These are phyloP conservation scores for Zygoascus hellenicus DNA, from an alignment of 1,139 yeast species.

Conservation along the genomic window DNA sequence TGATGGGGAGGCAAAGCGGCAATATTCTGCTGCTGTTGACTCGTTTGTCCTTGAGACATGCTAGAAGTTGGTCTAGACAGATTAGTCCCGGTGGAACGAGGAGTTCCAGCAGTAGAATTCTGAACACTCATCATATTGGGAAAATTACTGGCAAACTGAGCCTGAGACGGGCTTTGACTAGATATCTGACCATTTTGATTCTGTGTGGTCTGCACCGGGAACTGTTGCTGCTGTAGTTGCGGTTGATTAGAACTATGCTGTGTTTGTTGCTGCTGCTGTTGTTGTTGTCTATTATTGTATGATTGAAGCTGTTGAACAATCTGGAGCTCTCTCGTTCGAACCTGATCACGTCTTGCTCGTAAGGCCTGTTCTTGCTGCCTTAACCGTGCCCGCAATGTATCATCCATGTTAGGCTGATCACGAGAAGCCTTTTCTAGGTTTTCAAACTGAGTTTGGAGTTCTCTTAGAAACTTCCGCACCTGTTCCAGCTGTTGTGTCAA, in stretches of 20 bases:
- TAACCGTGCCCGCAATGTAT: slow-evolving; percentile 18
- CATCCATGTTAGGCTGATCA: slow-evolving; percentile 23
- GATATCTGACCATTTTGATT: no score
- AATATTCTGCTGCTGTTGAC: slow-evolving; percentile 3
- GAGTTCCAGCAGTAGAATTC: slow-evolving; percentile 1
- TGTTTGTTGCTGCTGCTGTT: slow-evolving; percentile 13
- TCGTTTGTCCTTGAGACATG: background rate
- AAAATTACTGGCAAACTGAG: background rate
- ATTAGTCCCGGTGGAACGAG: background rate
- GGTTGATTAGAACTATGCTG: slow-evolving; percentile 5
- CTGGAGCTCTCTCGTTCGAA: slow-evolving; percentile 22
- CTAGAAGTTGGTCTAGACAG: background rate
- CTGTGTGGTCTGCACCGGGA: background rate
- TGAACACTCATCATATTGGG: slow-evolving; percentile 1
- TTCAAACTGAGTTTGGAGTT: slow-evolving; percentile 20
- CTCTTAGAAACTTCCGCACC: slow-evolving; percentile 20
- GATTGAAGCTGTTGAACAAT: slow-evolving; percentile 28
- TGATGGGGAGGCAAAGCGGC: slow-evolving; percentile 6
- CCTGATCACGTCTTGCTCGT: slow-evolving; percentile 25
- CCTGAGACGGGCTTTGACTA: no score
- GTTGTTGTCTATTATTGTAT: slow-evolving; percentile 17
- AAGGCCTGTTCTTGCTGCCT: slow-evolving; percentile 23
- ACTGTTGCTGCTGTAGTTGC: slow-evolving; percentile 8
- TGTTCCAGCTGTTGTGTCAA: slow-evolving; percentile 22
- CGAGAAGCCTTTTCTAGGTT: slow-evolving; percentile 21